Base-by-base conservation (phyloP, 208 protist species). In the Ichthyophonus hoferi region DNA sequence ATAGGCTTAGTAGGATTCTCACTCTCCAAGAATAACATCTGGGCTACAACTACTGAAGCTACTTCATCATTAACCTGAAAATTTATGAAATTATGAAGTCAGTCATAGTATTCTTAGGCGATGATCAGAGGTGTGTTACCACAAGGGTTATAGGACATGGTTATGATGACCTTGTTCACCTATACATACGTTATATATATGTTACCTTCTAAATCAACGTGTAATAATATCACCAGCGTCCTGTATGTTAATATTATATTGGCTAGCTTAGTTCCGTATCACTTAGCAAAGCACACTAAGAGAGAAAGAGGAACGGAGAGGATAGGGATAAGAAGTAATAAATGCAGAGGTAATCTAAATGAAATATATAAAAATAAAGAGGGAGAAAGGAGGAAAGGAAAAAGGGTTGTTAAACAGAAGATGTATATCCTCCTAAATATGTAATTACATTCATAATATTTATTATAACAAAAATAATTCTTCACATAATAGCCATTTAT, bases 11-110 rank as follows among this genome's bases (percentile, higher is more conserved):
- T 87, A 0, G 91, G 88, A 40, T 58, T 14, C 17, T 88, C 91
- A 33, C 24, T 39, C 41, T 92, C 90, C 0, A 91, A 87, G 38
- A 43, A 89, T 1, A 93, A 77, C 42, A 92, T 58, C 76, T 92
- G 91, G 35, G 87, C 90, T 1, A 88, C 41, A 34, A 89, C 40
- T 0, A 50, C 3, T 39, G 77, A 41, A 35, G 87, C 79, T 38
- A 88, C 7, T 34, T 41, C 41, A 33, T 91, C 91, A 76, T 88
- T 79, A 1, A 92, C 87, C 88, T 91, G 33, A 35, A n/a, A 40
- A 33, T 77, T 14, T 79, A 78, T 78, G 7, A 58, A 33, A 34
- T 40, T 39, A 34, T 84, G 7, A 14, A 58, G 12, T 1, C 24
- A 43, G 2, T 79, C 2, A 42, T 43, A 42, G 1, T 40, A 1